Percentiles rank a stretch among this genome's conserved stretches.
Evolutionary conservation across 768 basidiomycete species (phyloP).

Genomic region (Artomyces pyxidatus): DNA sequence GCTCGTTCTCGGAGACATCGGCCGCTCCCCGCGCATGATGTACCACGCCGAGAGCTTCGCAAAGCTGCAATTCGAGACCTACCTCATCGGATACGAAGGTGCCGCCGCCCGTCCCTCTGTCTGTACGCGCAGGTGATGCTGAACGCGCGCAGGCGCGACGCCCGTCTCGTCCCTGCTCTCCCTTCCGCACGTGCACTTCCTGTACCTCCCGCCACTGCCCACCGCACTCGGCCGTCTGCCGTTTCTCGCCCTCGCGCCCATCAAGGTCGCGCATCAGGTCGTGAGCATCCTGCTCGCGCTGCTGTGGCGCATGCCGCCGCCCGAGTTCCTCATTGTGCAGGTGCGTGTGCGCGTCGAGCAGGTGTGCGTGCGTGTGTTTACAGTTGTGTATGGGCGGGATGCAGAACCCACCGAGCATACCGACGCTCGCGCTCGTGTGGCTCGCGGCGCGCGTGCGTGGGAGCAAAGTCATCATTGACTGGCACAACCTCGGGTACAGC

Average conservation of each 20-base stretch:
- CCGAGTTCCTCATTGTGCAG: conserved; percentile 86
- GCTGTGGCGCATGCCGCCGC: conserved; percentile 51
- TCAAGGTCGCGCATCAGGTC: conserved; percentile 73
- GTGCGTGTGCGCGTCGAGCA: conserved; percentile 34
- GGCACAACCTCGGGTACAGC: conserved; percentile 97
- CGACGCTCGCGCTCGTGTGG: conserved; percentile 83
- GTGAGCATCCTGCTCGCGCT: conserved; percentile 53
- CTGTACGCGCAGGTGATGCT: not conserved
- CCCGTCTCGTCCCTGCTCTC: conserved; percentile 68
- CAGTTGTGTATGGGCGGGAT: conserved; percentile 4
- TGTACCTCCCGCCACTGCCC: conserved; percentile 63
- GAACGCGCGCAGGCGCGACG: conserved; percentile 51
- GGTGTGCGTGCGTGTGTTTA: not conserved
- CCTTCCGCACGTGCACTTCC: conserved; percentile 53
- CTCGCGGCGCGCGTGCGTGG: conserved; percentile 58
- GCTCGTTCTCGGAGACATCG: conserved; percentile 92
- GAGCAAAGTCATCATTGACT: conserved; percentile 91
- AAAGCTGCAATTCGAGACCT: conserved; percentile 65
- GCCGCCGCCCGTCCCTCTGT: conserved; percentile 13
- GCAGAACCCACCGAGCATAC: conserved; percentile 95
- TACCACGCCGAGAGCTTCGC: conserved; percentile 95
- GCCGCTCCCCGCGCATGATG: conserved; percentile 96
- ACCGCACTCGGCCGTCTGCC: conserved; percentile 44
- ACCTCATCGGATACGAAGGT: conserved; percentile 85
- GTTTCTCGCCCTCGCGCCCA: conserved; percentile 65